Evolutionary conservation across 164 flowering plant species (phyloP).

Genomic region (Liriodendron chinense): DNA sequence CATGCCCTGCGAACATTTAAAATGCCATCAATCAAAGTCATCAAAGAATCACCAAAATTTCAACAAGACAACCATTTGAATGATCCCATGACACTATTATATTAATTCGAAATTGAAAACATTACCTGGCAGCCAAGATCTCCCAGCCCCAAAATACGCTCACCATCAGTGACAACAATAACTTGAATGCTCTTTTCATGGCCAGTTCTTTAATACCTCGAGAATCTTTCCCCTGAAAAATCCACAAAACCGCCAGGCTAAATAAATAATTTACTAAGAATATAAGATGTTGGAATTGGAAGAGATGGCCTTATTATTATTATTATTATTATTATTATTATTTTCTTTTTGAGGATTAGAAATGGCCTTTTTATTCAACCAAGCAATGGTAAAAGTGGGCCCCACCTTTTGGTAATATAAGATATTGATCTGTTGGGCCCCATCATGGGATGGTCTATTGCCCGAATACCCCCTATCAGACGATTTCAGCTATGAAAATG

Average conservation of each 20-base stretch:
- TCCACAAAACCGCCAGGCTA: background rate
- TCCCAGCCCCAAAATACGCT: constrained; percentile 79
- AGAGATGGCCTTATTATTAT: no score
- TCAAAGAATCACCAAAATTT: background rate
- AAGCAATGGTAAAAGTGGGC: no score
- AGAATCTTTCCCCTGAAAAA: constrained; percentile 73
- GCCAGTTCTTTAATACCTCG: constrained; percentile 89
- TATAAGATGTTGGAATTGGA: no score
- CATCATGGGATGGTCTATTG: no score
- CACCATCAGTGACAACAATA: constrained; percentile 93
- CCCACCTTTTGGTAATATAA: no score
- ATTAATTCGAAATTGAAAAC: no score
- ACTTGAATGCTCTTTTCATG: constrained; percentile 78
- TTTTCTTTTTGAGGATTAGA: no score
- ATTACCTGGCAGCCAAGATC: constrained; percentile 85
- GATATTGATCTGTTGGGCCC: no score
- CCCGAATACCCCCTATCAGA: no score
- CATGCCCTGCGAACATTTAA: constrained; percentile 63
- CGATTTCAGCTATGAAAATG: no score
- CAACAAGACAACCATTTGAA: background rate
- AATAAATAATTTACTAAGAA: background rate
- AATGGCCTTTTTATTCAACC: no score
- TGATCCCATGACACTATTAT: background rate
- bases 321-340: no score
- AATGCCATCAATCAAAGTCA: background rate